Conservation (phyloP, 257 asterid species). For the Galeopsis tetrahit region DNA sequence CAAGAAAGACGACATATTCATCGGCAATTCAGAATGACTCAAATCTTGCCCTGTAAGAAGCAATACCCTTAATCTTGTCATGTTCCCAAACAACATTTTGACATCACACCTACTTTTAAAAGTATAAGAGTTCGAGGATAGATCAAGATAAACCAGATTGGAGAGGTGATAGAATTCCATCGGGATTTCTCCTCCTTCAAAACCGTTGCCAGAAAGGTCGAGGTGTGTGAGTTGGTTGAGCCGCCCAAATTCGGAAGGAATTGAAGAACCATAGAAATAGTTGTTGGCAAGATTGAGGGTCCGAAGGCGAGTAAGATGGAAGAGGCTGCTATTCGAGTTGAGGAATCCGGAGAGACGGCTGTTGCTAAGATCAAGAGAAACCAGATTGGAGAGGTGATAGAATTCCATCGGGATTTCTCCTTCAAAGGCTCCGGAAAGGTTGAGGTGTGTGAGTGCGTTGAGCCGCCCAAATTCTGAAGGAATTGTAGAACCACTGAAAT, state of each 20-base stretch:
- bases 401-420: slow-evolving; percentile 14
- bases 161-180: slow-evolving; percentile 14
- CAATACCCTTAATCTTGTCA: neutral
- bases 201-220: neutral
- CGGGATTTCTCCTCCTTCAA: neutral
- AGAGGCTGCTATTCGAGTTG: slow-evolving; percentile 3
- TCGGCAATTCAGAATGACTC: neutral
- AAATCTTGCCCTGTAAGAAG: neutral
- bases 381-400: slow-evolving; percentile 14
- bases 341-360: neutral
- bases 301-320: neutral
- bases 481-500: neutral
- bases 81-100: slow-evolving; percentile 19
- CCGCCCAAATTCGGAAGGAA: neutral
- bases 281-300: slow-evolving; percentile 8
- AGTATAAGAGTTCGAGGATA: neutral
- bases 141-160: slow-evolving; percentile 3
- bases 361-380: neutral
- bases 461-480: neutral
- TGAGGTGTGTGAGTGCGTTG: slow-evolving; percentile 8
- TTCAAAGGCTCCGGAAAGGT: neutral
- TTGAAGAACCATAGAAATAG: neutral
- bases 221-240: slow-evolving; percentile 12
- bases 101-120: neutral
- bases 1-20: slow-evolving; percentile 8